A percentile compares a stretch with the other conserved stretches of the same genome.
Conservation (phyloP, 805 yeast genomes). For the Ogataea sp. region DNA sequence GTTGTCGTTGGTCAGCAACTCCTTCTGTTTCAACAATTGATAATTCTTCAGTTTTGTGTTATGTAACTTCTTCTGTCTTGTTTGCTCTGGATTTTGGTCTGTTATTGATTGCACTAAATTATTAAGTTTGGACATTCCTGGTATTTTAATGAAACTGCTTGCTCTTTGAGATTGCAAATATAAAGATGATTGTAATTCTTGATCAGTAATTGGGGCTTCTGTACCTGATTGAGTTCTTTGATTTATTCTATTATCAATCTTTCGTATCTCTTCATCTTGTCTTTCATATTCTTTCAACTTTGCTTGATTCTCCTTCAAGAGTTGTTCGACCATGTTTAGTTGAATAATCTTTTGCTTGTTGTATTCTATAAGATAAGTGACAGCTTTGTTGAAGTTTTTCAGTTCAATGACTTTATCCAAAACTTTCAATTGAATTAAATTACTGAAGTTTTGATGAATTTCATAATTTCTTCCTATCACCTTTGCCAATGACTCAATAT, state of each 20-base stretch:
- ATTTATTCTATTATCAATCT: slow-evolving; percentile 20
- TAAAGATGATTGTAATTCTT: slow-evolving; percentile 23
- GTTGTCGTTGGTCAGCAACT: slow-evolving; percentile 18
- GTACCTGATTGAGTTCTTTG: slow-evolving; percentile 4
- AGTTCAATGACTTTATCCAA: slow-evolving; percentile 27
- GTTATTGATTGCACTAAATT: slow-evolving; percentile 25
- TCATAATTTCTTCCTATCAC: slow-evolving; percentile 69
- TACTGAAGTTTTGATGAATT: slow-evolving; percentile 33
- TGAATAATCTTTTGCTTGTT: slow-evolving; percentile 27
- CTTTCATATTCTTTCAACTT: slow-evolving; percentile 19
- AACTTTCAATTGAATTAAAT: slow-evolving; percentile 21
- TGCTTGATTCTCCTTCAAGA: slow-evolving; percentile 15
- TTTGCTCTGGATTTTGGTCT: slow-evolving; percentile 26
- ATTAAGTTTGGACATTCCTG: slow-evolving; percentile 27
- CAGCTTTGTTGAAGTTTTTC: slow-evolving; percentile 22
- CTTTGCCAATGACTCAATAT: slow-evolving; percentile 76
- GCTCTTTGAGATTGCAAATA: slow-evolving; percentile 20
- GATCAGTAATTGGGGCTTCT: slow-evolving; percentile 24
- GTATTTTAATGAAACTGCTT: slow-evolving; percentile 19
- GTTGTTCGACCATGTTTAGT: slow-evolving; percentile 18
- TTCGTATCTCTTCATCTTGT: slow-evolving; percentile 22
- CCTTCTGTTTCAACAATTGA: slow-evolving; percentile 23
- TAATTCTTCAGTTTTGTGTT: slow-evolving; percentile 21
- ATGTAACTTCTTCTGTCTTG: slow-evolving; percentile 22
- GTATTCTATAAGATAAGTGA: slow-evolving; percentile 23